Base-by-base conservation (phyloP, 495 filamentous ascomycete genomes). In the Geoglossum glabrum region DNA sequence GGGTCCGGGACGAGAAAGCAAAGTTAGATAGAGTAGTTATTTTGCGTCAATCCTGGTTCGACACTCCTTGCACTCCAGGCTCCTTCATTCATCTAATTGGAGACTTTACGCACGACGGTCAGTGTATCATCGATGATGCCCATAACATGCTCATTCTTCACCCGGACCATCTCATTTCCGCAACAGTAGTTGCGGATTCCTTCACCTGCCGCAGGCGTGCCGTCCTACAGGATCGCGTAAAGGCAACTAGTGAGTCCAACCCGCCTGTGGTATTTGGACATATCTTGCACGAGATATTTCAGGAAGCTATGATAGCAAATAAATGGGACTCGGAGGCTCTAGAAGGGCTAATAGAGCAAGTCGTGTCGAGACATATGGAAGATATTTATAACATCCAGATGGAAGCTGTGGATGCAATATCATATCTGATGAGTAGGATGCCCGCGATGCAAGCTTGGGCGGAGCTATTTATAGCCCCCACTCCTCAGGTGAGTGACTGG, bases 131-230 rank as follows among this genome's bases (percentile, higher is more conserved):
- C 55, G 83, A 89, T 67, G 86, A 95, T 66, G 68, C 72, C 26
- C 72, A 83, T 56, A 86, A 94, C 63, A 84, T 95, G 72, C 70
- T 98, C 38, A 90, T 98, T 62, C 74, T 98, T 13, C 88, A 98
- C 66, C 92, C 92, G 1, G 92, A 98, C 68, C 90, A 95, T 70
- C 78, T 98, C 25, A 83, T 98, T 55, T 96, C 92, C 11, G 83
- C 90, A 1, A 95, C 90, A 8, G 85, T 90, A 9, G 84, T 98
- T 33, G 92, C 85, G 36, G 92, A 98, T 65, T 93, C 92, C 0
- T 90, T 95, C 64, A 80, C 79, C 43, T 98, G 92, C 65, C 80
- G 81, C 60, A 81, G 92, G 13, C 83, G 89, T 56, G 88, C 92
- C 27, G 88, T 95, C 1, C 79, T 98, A 33, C 87, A 96, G 64